Evolutionary conservation across 2,329 filamentous ascomycete genomes (phyloP).

Genomic region (Zymoseptoria ardabiliae): DNA sequence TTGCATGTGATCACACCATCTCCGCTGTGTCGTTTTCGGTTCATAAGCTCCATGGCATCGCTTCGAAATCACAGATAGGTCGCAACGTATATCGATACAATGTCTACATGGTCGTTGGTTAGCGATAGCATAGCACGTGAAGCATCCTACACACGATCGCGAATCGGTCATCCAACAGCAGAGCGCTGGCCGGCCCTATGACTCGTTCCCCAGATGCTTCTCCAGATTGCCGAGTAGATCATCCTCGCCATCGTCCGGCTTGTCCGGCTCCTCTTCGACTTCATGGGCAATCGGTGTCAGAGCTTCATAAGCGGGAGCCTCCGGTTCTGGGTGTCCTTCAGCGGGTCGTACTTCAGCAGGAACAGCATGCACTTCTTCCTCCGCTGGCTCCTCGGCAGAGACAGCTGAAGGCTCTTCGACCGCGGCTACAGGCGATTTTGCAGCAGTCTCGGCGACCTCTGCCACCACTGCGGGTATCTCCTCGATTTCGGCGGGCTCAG

Average conservation of each 20-base stretch:
- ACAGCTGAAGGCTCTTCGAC: constrained; percentile 2
- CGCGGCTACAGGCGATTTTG: background rate
- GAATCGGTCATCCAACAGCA: background rate
- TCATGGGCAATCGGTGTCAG: constrained; percentile 1
- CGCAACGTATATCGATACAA: background rate
- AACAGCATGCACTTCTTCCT: background rate
- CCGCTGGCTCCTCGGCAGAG: background rate
- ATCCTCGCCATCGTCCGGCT: constrained; percentile 21
- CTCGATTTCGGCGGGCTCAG: background rate
- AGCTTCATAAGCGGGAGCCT: background rate
- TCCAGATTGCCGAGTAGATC: constrained; percentile 26
- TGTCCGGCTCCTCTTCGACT: constrained; percentile 7
- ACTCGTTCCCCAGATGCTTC: constrained; percentile 17
- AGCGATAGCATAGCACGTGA: background rate
- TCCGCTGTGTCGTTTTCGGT: too few species aligned
- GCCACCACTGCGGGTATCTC: background rate
- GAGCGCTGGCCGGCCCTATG: background rate
- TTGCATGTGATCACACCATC: too few species aligned
- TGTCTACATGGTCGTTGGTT: background rate
- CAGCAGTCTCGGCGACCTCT: background rate
- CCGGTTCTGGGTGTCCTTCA: background rate
- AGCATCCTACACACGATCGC: background rate
- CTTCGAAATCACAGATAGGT: too few species aligned
- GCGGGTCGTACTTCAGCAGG: background rate
- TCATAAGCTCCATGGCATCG: too few species aligned